Evolutionary conservation across 2,329 filamentous ascomycete genomes (phyloP).

Genomic region (Xylaria sp.): DNA sequence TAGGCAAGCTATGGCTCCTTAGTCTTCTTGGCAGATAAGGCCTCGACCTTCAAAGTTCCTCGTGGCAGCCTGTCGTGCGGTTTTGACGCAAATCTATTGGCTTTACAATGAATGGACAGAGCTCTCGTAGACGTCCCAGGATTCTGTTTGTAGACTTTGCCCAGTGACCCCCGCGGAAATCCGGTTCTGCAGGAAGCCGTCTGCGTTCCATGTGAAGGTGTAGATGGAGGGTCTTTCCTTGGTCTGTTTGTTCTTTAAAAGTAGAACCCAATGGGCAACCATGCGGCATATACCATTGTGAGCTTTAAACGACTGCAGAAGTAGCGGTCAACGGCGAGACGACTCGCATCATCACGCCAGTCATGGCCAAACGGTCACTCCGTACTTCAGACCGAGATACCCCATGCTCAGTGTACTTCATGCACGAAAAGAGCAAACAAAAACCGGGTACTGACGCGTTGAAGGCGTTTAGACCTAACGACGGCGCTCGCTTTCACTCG

Average conservation of each 20-base stretch:
- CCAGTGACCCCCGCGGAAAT: constrained; percentile 8
- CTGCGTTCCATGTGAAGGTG: constrained; percentile 10
- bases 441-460: constrained; percentile 6
- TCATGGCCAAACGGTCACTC: constrained; percentile 12
- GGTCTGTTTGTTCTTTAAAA: constrained; percentile 22
- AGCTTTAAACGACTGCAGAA: constrained; percentile 5
- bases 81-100: constrained; percentile 22
- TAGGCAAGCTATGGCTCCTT: constrained; percentile 1
- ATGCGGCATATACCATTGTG: constrained; percentile 6
- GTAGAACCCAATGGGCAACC: constrained; percentile 3
- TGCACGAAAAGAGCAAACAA: constrained; percentile 28
- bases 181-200: constrained; percentile 27
- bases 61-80: constrained; percentile 5
- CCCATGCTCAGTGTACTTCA: constrained; percentile 9
- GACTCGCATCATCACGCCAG: constrained; percentile 8
- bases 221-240: constrained; percentile 10
- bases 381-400: background rate
- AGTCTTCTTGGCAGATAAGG: constrained; percentile 22
- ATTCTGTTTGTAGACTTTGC: background rate
- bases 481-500: constrained; percentile 12
- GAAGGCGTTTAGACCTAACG: background rate
- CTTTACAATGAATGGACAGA: background rate
- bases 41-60: background rate
- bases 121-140: constrained; percentile 1
- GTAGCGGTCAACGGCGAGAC: constrained; percentile 29